phyloP scores from a whole-genome alignment of 140 eudicot species.

The Erigeron philadelphicus region DNA sequence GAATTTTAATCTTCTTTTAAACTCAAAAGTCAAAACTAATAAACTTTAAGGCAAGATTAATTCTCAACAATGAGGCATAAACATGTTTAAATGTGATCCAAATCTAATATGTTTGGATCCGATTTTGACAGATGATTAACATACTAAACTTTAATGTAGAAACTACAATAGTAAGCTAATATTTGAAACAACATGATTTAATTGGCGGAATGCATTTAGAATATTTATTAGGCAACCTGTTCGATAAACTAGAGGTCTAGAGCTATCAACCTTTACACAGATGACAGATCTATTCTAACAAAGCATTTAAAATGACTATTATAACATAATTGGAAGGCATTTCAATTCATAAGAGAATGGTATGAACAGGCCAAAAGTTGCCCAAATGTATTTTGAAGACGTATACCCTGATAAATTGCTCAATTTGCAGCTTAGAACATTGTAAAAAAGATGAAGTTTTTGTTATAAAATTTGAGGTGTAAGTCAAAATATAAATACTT shows the following conservation, averaged over 20 bases:
- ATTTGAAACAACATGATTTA: not conserved
- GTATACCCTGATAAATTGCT: not conserved
- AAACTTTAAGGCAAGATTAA: no score
- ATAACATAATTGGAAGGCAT: not conserved
- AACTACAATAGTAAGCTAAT: not conserved
- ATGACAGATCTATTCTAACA: constrained; percentile 1
- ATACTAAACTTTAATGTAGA: not conserved
- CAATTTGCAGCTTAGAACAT: not conserved
- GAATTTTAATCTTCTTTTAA: no score
- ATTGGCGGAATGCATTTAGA: not conserved
- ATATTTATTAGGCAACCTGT: not conserved
- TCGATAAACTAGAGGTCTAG: no score
- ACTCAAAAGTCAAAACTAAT: no score
- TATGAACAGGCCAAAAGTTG: not conserved
- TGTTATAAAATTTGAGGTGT: not conserved
- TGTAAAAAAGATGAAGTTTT: not conserved
- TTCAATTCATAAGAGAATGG: not conserved
- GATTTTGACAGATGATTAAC: not conserved
- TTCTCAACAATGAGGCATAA: no score
- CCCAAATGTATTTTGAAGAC: not conserved
- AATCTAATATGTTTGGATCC: no score
- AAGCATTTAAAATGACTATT: not conserved
- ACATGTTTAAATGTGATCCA: no score
- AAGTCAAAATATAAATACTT: not conserved
- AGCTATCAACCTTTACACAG: not conserved